These are phyloP conservation scores for Rosa persica DNA, from an alignment of 306 rosid species.

Conservation along the genomic window DNA sequence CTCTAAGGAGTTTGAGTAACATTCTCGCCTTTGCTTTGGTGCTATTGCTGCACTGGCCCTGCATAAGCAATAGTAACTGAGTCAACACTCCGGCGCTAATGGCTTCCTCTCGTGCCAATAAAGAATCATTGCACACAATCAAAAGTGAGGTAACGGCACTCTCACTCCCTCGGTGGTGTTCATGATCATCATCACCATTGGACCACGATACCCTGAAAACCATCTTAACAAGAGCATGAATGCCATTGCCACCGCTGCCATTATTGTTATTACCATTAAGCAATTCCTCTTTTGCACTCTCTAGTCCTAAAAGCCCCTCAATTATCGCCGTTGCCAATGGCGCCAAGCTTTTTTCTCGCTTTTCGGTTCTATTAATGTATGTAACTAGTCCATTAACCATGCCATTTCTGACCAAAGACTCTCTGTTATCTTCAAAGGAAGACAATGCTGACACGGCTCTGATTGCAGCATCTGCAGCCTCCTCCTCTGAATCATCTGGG, in stretches of 20 bases:
- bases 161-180: conserved; percentile 57
- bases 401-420: conserved; percentile 53
- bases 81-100: conserved; percentile 59
- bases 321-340: conserved; percentile 44
- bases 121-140: conserved; percentile 45
- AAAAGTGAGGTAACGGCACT: conserved; percentile 60
- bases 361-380: conserved; percentile 47
- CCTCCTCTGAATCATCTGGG: conserved; percentile 32
- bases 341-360: conserved; percentile 38
- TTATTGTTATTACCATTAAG: conserved; percentile 20
- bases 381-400: conserved; percentile 48
- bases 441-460: conserved; percentile 56
- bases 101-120: conserved; percentile 63
- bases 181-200: background rate
- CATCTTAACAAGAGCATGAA: conserved; percentile 54
- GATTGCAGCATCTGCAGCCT: conserved; percentile 55
- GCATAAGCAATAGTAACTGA: conserved; percentile 69
- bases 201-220: conserved; percentile 55
- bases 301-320: conserved; percentile 56
- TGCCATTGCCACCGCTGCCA: conserved; percentile 28
- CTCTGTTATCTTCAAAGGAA: conserved; percentile 38
- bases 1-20: conserved; percentile 77
- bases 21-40: conserved; percentile 73
- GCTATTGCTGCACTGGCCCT: conserved; percentile 58
- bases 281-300: conserved; percentile 54